These are phyloP conservation scores for Stachybotrys echinatus DNA, from an alignment of 2,329 filamentous ascomycete species.

Conservation along the genomic window DNA sequence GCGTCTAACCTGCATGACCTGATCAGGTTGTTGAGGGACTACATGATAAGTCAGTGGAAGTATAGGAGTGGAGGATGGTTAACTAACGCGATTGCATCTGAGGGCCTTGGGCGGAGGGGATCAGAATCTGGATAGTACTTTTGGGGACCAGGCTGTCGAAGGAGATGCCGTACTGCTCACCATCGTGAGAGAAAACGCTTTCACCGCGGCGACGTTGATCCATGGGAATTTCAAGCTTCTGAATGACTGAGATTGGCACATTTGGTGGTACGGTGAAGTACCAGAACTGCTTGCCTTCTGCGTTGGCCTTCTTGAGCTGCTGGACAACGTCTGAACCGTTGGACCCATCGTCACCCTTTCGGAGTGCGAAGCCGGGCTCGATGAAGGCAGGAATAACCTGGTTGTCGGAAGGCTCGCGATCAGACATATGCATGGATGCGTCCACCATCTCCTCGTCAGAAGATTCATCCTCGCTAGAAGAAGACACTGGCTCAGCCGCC, in stretches of 20 bases:
- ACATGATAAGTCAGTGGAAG: conserved; percentile 3
- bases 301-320: conserved; percentile 52
- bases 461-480: conserved; percentile 19
- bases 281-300: conserved; percentile 72
- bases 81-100: conserved; percentile 50
- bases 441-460: conserved; percentile 27
- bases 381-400: conserved; percentile 40
- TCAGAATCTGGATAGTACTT: conserved; percentile 51
- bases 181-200: conserved; percentile 56
- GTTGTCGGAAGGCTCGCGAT: conserved; percentile 22
- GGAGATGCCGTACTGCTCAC: conserved; percentile 56
- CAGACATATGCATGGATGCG: conserved; percentile 33
- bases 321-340: conserved; percentile 42
- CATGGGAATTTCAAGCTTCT: conserved; percentile 56
- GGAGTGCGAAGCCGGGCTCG: conserved; percentile 48
- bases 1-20: conserved; percentile 61
- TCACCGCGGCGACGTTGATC: conserved; percentile 48
- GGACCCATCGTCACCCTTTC: conserved; percentile 35
- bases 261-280: conserved; percentile 71
- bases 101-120: conserved; percentile 50
- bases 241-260: conserved; percentile 62
- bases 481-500: conserved; percentile 6
- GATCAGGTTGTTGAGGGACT: conserved; percentile 41
- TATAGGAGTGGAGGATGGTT: not conserved
- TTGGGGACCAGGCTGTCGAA: conserved; percentile 46